Base-by-base conservation (phyloP, 441 rosid genomes). In the Eruca vesicaria region DNA sequence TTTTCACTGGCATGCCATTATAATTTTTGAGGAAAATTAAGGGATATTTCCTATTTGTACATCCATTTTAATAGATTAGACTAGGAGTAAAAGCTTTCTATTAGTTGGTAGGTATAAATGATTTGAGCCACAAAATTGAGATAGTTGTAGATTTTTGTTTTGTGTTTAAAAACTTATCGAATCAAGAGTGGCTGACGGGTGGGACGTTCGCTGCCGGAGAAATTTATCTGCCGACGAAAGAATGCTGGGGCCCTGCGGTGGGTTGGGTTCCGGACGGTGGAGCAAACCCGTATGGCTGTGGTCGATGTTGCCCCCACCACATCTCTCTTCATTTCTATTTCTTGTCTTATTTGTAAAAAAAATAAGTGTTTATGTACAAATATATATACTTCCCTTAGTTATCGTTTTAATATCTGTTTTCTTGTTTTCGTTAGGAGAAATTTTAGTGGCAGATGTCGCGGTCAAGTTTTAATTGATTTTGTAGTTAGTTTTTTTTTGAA, bases 241-340 rank as follows among this genome's bases (percentile, higher is more conserved):
- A 65, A 65, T 23, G 35, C 15, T n/a, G n/a, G 69, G 69, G 9
- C n/a, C 69, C 23, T 9, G 23, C 38, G 56, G 69, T 64, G 56
- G 35, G 36, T 28, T 65, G 57, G 69, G 57, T 65, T 64, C 55
- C 36, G 36, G 69, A 65, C 69, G 69, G 69, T 65, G 69, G 69
- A 65, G 69, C 57, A 65, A 43, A 16, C 55, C 69, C 38, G 43
- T 65, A 65, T 65, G 56, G 69, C 36, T 43, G 26, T 65, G 69
- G 23, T 65, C 69, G 36, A 11, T 43, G n/a, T 4, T 45, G 69
- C 31, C 69, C 69, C 69, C 57, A 65, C 57, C 19, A 65, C 38
- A 65, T 43, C 32, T 65, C 68, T 59, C 19, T 50, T 43, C 69
- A 43, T 14, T 65, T 26, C 26, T 21, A 65, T 43, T 45, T 15